Percentiles rank a stretch among this genome's conserved stretches.
Conservation (phyloP, 2,329 filamentous ascomycete species). For the Hymenotorrendiella dingleyae region DNA sequence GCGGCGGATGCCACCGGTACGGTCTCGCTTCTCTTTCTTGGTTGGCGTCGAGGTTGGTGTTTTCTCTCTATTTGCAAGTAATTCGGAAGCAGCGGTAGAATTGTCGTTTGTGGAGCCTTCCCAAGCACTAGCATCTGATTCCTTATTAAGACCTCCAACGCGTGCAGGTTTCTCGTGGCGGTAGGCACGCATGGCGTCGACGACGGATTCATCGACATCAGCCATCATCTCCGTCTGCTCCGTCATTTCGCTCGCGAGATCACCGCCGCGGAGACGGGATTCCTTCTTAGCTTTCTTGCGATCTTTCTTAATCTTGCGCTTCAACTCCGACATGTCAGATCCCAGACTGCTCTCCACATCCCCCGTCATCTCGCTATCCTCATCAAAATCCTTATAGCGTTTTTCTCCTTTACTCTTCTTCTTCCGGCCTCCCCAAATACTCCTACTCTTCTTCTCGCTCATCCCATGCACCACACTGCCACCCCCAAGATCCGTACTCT, state of each 20-base stretch:
- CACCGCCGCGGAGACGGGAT: conserved; percentile 6
- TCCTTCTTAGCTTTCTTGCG: conserved; percentile 21
- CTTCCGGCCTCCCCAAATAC: conserved; percentile 17
- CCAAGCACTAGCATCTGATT: conserved; percentile 72
- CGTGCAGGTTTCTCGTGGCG: conserved; percentile 79
- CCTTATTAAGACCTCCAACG: conserved; percentile 83
- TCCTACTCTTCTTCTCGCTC: conserved; percentile 41
- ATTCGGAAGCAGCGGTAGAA: conserved; percentile 35
- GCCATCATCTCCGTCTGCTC: conserved; percentile 29
- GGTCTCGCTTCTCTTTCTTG: conserved; percentile 23
- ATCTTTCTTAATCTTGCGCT: conserved; percentile 28
- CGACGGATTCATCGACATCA: conserved; percentile 49
- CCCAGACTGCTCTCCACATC: conserved; percentile 16
- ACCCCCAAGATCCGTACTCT: conserved; percentile 78
- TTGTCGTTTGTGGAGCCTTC: conserved; percentile 64
- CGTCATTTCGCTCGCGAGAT: conserved; percentile 27
- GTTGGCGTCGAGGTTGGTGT: conserved; percentile 50
- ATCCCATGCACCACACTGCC: conserved; percentile 75
- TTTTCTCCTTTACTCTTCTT: conserved; percentile 24
- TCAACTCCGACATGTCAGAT: conserved; percentile 24
- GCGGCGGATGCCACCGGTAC: conserved; percentile 26
- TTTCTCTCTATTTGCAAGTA: conserved; percentile 52
- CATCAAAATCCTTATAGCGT: conserved; percentile 30
- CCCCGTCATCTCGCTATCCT: conserved; percentile 17
- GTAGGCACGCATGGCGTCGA: conserved; percentile 72